Conservation (phyloP, 2,329 filamentous ascomycete species). For the Aspergillus bombycis region DNA sequence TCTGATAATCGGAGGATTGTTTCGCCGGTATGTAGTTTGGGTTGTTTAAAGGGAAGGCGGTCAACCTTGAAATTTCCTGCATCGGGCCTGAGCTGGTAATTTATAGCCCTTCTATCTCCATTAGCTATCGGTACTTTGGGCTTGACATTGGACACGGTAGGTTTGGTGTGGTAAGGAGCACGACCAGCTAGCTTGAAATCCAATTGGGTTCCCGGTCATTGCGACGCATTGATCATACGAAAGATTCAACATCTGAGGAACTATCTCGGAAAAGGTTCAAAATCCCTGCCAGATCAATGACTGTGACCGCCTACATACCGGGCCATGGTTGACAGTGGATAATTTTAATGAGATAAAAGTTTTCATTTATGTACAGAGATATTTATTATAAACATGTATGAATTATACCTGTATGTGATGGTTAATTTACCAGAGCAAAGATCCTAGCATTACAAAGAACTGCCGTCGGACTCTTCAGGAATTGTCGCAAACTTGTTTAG, state of each 20-base stretch:
- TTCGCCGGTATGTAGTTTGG: background rate
- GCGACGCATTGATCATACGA: background rate
- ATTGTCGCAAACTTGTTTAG: conserved; percentile 80
- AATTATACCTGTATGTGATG: too few species aligned
- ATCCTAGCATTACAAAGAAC: background rate
- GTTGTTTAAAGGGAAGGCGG: background rate
- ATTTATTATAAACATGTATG: background rate
- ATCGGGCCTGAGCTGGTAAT: too few species aligned
- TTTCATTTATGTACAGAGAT: background rate
- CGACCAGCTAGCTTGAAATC: too few species aligned
- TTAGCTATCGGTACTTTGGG: background rate
- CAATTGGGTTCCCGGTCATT: too few species aligned
- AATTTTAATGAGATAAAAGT: background rate
- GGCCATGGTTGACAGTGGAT: background rate
- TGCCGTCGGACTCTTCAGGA: conserved; percentile 60
- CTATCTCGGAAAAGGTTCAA: background rate
- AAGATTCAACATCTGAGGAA: background rate
- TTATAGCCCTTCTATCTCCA: background rate
- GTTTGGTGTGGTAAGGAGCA: too few species aligned
- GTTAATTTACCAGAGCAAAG: too few species aligned
- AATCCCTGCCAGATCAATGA: background rate
- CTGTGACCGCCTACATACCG: background rate
- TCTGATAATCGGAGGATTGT: conserved; percentile 1
- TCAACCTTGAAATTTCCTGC: too few species aligned
- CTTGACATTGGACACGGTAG: too few species aligned